Evolutionary conservation across 768 basidiomycete genomes (phyloP).

Genomic region (Clitopilus hobsonii): DNA sequence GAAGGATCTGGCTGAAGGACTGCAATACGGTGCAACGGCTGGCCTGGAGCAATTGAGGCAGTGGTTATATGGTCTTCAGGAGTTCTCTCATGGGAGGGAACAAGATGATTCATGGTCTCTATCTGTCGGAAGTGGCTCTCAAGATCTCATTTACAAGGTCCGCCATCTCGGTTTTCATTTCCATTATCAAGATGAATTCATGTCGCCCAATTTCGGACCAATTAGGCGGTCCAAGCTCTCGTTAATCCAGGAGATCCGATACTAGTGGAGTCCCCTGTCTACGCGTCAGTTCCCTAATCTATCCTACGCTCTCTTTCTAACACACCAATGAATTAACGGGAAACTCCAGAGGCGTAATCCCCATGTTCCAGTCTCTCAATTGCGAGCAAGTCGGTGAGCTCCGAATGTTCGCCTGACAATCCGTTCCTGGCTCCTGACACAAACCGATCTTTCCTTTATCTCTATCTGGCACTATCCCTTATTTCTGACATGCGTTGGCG

Average conservation of each 20-base stretch:
- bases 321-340: neutral
- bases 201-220: conserved; percentile 2
- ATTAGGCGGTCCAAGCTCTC: conserved; percentile 62
- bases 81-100: conserved; percentile 58
- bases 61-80: conserved; percentile 75
- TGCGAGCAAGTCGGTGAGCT: conserved; percentile 55
- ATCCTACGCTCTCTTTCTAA: conserved; percentile 7
- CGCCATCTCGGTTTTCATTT: conserved; percentile 12
- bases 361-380: conserved; percentile 47
- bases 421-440: neutral
- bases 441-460: neutral
- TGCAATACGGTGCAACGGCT: conserved; percentile 75
- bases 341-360: conserved; percentile 49
- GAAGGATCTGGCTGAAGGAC: conserved; percentile 54
- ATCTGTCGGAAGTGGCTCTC: conserved; percentile 78
- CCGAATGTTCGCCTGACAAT: too few species aligned
- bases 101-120: conserved; percentile 67
- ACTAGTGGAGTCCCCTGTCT: conserved; percentile 77
- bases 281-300: conserved; percentile 49
- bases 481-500: neutral
- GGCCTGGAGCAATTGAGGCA: conserved; percentile 61
- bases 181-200: too few species aligned
- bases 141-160: conserved; percentile 88
- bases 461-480: neutral
- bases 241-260: conserved; percentile 74